Evolutionary conservation across 768 basidiomycete genomes (phyloP).

Genomic region (Rhizopogon vinicolor): DNA sequence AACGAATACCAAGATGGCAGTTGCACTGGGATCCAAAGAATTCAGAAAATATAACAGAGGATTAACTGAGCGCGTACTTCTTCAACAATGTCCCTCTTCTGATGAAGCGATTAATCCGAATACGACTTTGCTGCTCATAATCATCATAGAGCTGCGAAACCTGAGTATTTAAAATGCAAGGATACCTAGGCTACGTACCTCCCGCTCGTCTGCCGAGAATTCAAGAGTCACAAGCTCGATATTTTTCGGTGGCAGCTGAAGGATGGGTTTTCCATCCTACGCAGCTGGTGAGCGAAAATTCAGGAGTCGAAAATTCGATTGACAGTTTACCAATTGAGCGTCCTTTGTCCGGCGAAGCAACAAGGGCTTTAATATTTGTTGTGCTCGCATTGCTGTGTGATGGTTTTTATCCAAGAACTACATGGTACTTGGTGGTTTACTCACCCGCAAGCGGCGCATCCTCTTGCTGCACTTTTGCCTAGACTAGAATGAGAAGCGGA

Average conservation of each 20-base stretch:
- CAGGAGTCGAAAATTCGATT: not conserved
- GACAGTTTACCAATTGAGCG: constrained; percentile 32
- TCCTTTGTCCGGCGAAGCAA: constrained; percentile 74
- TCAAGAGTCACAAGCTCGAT: constrained; percentile 55
- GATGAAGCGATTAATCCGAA: constrained; percentile 57
- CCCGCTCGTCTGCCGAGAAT: constrained; percentile 63
- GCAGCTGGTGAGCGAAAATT: not conserved
- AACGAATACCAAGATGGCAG: not conserved
- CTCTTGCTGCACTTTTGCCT: constrained; percentile 50
- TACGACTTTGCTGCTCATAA: constrained; percentile 50
- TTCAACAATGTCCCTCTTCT: constrained; percentile 62
- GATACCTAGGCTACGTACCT: constrained; percentile 32
- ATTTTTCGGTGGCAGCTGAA: constrained; percentile 57
- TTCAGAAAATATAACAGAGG: not conserved
- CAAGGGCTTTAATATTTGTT: constrained; percentile 60
- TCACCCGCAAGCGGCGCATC: constrained; percentile 60
- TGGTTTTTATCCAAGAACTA: not conserved
- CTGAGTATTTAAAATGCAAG: not conserved
- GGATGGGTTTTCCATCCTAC: constrained; percentile 62
- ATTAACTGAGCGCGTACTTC: constrained; percentile 41
- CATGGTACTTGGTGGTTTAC: constrained; percentile 1
- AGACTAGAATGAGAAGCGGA: not conserved
- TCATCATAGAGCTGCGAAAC: constrained; percentile 48
- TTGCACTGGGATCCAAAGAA: not conserved
- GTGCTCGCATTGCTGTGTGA: constrained; percentile 48